These are phyloP conservation scores for Boechera divaricarpa DNA, from an alignment of 345 rosid genomes.

Conservation along the genomic window DNA sequence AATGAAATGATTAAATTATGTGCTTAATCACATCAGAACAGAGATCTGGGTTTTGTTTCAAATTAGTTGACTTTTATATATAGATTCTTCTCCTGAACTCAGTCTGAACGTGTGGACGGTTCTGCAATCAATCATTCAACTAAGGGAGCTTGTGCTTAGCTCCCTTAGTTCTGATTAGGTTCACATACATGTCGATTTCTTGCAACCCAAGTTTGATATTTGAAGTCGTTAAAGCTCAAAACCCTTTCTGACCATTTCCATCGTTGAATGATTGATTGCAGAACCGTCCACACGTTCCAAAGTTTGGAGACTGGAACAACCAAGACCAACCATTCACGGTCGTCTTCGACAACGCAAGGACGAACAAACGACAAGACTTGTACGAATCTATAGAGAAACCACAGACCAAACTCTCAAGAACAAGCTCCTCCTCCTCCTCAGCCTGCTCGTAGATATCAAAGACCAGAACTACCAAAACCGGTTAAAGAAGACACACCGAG, in stretches of 20 bases:
- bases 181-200: constrained; percentile 8
- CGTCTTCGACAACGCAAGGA: constrained; percentile 47
- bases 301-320: constrained; percentile 48
- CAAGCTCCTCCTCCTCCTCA: constrained; percentile 39
- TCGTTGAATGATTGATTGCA: constrained; percentile 10
- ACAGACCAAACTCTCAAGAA: constrained; percentile 11
- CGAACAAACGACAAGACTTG: constrained; percentile 37
- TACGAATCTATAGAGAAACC: constrained; percentile 38
- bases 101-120: no score
- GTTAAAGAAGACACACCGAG: constrained; percentile 20
- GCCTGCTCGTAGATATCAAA: constrained; percentile 32
- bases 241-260: neutral
- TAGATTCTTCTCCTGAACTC: neutral
- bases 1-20: neutral
- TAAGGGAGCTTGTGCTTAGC: neutral
- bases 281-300: constrained; percentile 49
- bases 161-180: neutral
- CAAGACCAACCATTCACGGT: constrained; percentile 46
- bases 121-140: no score
- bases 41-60: constrained; percentile 17
- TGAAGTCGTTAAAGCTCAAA: neutral
- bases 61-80: constrained; percentile 35
- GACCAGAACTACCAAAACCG: constrained; percentile 35
- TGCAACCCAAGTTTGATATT: constrained; percentile 5
- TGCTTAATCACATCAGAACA: constrained; percentile 1